Evolutionary conservation across 2,329 filamentous ascomycete species (phyloP).

Genomic region (Sordariomycetes sp.): DNA sequence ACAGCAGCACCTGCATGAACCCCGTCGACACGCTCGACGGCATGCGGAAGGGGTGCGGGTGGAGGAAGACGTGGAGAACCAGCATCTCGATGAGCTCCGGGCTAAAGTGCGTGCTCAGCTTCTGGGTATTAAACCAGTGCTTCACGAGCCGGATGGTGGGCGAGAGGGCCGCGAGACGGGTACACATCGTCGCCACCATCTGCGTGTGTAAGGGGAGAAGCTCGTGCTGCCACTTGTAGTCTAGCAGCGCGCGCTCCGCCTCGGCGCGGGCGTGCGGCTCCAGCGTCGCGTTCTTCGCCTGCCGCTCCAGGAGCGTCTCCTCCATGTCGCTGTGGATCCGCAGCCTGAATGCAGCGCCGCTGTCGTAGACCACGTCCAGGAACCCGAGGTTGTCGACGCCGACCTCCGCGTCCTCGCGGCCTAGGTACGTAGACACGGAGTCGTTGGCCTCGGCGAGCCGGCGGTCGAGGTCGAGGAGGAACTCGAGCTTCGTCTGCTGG

Average conservation of each 20-base stretch:
- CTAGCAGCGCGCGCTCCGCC: conserved; percentile 53
- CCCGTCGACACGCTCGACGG: conserved; percentile 69
- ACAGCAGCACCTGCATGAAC: conserved; percentile 67
- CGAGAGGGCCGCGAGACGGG: conserved; percentile 66
- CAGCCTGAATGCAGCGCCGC: conserved; percentile 64
- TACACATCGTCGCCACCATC: conserved; percentile 67
- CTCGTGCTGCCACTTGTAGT: conserved; percentile 58
- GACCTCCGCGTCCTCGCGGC: conserved; percentile 62
- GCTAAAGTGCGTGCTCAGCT: conserved; percentile 61
- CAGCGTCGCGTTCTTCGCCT: conserved; percentile 58
- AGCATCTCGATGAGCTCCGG: conserved; percentile 79
- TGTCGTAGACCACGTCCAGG: conserved; percentile 66
- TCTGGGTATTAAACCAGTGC: conserved; percentile 77
- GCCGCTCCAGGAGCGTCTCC: conserved; percentile 64
- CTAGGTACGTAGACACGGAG: conserved; percentile 54
- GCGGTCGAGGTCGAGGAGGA: conserved; percentile 64
- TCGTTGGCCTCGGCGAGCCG: conserved; percentile 50
- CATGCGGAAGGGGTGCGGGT: conserved; percentile 65
- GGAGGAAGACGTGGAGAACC: conserved; percentile 63
- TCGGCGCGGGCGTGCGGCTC: conserved; percentile 55
- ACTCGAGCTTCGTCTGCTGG: conserved; percentile 86
- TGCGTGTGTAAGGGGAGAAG: conserved; percentile 70
- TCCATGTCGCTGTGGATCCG: conserved; percentile 86
- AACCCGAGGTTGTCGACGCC: conserved; percentile 66
- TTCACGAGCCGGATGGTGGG: conserved; percentile 75